Percentiles rank a stretch among this genome's conserved stretches.
Conservation (phyloP, 768 basidiomycete species). For the Artomyces pyxidatus region DNA sequence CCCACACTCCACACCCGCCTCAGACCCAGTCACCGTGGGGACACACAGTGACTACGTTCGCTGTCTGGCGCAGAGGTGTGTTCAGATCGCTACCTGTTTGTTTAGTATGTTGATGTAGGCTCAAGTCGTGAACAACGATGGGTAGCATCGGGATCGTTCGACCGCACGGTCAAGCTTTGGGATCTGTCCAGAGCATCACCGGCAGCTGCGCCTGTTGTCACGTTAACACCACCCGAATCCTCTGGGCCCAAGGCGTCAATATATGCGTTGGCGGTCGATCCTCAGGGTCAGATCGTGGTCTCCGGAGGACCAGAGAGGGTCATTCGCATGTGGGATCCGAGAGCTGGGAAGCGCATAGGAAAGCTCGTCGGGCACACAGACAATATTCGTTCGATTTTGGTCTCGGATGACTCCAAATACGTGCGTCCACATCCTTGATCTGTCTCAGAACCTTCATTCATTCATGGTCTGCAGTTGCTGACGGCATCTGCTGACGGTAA, state of each 20-base stretch:
- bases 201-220: constrained; percentile 46
- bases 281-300: constrained; percentile 72
- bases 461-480: constrained; percentile 43
- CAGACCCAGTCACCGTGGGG: constrained; percentile 63
- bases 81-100: constrained; percentile 3
- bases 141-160: constrained; percentile 92
- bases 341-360: constrained; percentile 69
- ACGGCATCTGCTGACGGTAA: constrained; percentile 75
- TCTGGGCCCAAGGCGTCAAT: constrained; percentile 60
- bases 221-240: constrained; percentile 60
- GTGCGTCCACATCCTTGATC: constrained; percentile 37
- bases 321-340: constrained; percentile 88
- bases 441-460: constrained; percentile 10
- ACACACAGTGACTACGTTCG: constrained; percentile 82
- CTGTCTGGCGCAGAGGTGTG: constrained; percentile 66
- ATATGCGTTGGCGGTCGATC: constrained; percentile 76
- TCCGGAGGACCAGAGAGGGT: constrained; percentile 91
- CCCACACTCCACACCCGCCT: constrained; percentile 56
- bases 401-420: constrained; percentile 87
- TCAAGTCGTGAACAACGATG: constrained; percentile 70
- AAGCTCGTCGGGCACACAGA: constrained; percentile 96
- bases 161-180: constrained; percentile 92
- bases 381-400: constrained; percentile 83
- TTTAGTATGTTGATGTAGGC: constrained; percentile 12
- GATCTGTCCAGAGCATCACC: constrained; percentile 41